These are phyloP conservation scores for Cicer chorassanicum DNA, from an alignment of 306 rosid genomes.

Conservation along the genomic window DNA sequence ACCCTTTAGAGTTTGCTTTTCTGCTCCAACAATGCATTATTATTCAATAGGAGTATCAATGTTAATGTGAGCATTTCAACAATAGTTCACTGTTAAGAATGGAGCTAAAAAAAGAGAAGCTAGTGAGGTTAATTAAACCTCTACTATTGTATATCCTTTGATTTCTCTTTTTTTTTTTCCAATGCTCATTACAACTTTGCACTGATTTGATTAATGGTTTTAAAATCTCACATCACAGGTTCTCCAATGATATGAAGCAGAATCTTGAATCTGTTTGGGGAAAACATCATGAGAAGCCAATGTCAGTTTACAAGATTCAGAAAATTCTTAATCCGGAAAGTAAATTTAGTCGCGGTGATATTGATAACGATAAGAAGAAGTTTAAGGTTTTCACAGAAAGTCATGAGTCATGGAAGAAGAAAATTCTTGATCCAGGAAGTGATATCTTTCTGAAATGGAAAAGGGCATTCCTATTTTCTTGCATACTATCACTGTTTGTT, in stretches of 20 bases:
- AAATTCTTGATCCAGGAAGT: slow-evolving; percentile 87
- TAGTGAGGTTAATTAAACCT: slow-evolving; percentile 56
- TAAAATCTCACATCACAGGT: slow-evolving; percentile 52
- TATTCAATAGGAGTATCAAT: slow-evolving; percentile 11
- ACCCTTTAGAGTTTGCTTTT: slow-evolving; percentile 24
- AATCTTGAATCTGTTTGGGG: slow-evolving; percentile 53
- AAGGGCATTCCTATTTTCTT: slow-evolving; percentile 66
- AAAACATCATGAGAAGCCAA: slow-evolving; percentile 51
- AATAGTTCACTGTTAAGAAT: slow-evolving; percentile 44
- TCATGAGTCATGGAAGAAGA: slow-evolving; percentile 54
- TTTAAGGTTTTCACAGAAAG: slow-evolving; percentile 62
- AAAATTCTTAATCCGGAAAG: slow-evolving; percentile 51
- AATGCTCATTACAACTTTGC: background rate
- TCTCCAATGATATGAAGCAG: slow-evolving; percentile 58
- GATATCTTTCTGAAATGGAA: slow-evolving; percentile 78
- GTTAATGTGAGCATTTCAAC: slow-evolving; percentile 28
- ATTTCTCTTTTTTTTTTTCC: background rate
- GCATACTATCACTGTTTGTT: slow-evolving; percentile 74
- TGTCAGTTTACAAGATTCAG: slow-evolving; percentile 51
- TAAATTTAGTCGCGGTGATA: slow-evolving; percentile 21
- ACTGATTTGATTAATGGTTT: slow-evolving; percentile 40
- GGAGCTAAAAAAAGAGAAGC: slow-evolving; percentile 70
- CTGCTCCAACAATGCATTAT: slow-evolving; percentile 29
- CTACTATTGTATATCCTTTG: background rate
- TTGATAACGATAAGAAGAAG: slow-evolving; percentile 46